Evolutionary conservation across 2,329 filamentous ascomycete genomes (phyloP), one percentile per base, ranked within the genome.

Genomic region (Calonectria henricotiae): DNA sequence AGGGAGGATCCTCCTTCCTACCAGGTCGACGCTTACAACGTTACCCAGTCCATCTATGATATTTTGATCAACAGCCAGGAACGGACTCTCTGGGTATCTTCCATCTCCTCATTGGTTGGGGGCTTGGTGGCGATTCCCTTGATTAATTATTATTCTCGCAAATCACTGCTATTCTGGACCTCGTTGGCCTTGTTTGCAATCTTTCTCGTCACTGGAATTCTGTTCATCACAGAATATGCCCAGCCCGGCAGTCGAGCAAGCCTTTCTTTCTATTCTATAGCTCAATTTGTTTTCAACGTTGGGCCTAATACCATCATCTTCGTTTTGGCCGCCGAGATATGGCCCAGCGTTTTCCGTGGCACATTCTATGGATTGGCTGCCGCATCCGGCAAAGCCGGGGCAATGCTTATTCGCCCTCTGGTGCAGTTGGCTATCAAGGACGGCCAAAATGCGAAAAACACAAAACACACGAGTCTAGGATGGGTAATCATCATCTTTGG

Each of bases 261-360:
- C 23, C 9, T 66, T 35, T 43, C 60, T 5, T 66, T 66, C 23
- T 66, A 60, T 17, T 41, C 64, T 9, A n/a, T 66, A 8, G 49
- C 64, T 13, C 64, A 66, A n/a, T 76, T 79, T 37, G 66, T 78
- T 30, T 79, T 77, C 67, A 80, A 79, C 55, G 67, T 78, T 17
- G 79, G 79, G 0, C 78, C 79, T 3, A 80, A 80, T 61, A 78
- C 78, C 6, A 62, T 80, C 1, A 79, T 75, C 17, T 80, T 81
- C 61, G 74, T 81, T 20, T 49, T 81, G 30, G 74, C 79, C 0
- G 79, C 75, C 27, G 80, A 82, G 69, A 74, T 80, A 15, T 81
- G 78, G 60, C 78, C 79, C 11, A 79, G 79, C 2, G 75, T 75
- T 8, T 78, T 76, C 61, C 75, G 80, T n/a, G 79, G 77, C 5